Percentiles rank a stretch among this genome's conserved stretches.
Conservation (phyloP, 371 early-diverging fungal genomes). For the Mucor racemosus region DNA sequence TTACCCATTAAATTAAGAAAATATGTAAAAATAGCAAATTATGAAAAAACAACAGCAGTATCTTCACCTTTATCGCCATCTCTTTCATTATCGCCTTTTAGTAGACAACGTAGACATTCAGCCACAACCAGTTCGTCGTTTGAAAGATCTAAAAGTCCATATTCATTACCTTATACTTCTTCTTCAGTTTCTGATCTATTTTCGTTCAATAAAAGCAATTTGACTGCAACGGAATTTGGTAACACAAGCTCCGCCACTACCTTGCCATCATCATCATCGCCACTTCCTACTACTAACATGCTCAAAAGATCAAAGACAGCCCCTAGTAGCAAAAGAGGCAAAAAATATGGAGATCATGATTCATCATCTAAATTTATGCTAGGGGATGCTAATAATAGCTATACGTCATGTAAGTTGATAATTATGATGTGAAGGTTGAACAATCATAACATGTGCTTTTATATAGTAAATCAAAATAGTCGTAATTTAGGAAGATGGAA, state of each 20-base stretch:
- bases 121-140: not conserved
- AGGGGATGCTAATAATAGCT: conserved; percentile 3
- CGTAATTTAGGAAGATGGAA: conserved; percentile 26
- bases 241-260: not conserved
- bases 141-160: not conserved
- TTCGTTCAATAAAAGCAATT: not conserved
- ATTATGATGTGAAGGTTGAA: not conserved
- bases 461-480: not conserved
- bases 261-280: not conserved
- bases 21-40: not conserved
- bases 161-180: conserved; percentile 1
- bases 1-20: no score
- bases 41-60: not conserved
- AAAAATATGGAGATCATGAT: conserved; percentile 22
- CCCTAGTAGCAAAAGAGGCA: conserved; percentile 22
- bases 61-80: not conserved
- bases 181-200: conserved; percentile 6
- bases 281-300: not conserved
- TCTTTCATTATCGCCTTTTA: not conserved
- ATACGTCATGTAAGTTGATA: conserved; percentile 14
- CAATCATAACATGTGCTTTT: not conserved
- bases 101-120: not conserved
- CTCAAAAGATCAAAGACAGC: conserved; percentile 29
- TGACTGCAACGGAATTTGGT: not conserved
- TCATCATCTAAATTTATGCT: conserved; percentile 1